Percentiles rank a stretch among this genome's conserved stretches.
phyloP scores from a whole-genome alignment of 495 filamentous ascomycete species.

The Neurospora cerealis region DNA sequence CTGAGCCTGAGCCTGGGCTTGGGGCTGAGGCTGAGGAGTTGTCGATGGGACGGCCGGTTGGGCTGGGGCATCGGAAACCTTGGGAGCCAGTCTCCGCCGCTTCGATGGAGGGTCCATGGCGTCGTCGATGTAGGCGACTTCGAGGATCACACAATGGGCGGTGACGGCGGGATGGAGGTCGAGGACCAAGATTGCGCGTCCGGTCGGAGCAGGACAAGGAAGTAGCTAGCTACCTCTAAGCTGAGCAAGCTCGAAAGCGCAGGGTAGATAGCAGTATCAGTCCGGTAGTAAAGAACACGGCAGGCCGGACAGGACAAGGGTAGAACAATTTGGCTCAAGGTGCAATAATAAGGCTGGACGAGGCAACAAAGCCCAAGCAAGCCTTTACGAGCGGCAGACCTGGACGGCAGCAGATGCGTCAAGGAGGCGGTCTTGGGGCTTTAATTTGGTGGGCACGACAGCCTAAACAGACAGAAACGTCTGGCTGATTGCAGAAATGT shows the following conservation, averaged over 20 bases:
- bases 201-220: neutral
- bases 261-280: neutral
- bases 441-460: neutral
- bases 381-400: neutral
- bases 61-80: slow-evolving; percentile 19
- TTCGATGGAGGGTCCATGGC: slow-evolving; percentile 29
- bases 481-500: neutral
- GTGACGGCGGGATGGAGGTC: neutral
- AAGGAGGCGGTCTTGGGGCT: neutral
- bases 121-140: neutral
- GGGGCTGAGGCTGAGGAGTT: slow-evolving; percentile 11
- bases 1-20: slow-evolving; percentile 3
- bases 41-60: slow-evolving; percentile 7
- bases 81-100: slow-evolving; percentile 28
- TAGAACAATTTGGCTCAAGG: neutral
- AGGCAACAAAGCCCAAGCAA: neutral
- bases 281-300: neutral
- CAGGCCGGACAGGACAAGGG: neutral
- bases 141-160: neutral
- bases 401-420: neutral
- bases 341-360: neutral
- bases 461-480: neutral
- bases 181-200: neutral
- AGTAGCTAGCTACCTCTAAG: neutral
- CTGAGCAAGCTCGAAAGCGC: neutral